These are phyloP conservation scores for Avena atlantica DNA, from an alignment of 176 grass and related monocot species.

Conservation along the genomic window DNA sequence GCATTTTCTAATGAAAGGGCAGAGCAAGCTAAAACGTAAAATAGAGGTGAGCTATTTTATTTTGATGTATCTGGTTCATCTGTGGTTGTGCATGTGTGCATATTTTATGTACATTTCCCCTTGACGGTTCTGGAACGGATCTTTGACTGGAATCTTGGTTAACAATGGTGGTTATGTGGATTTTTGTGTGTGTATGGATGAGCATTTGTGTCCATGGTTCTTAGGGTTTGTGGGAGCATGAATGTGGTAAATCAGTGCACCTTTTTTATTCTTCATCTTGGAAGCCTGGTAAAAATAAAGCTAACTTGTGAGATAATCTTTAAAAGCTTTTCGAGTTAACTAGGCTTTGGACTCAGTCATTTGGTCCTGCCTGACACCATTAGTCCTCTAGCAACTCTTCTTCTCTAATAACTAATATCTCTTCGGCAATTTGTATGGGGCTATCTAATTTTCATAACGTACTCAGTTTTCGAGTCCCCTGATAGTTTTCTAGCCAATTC, in stretches of 20 bases:
- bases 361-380: not conserved
- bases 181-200: not conserved
- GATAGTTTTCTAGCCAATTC: not conserved
- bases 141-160: conserved; percentile 6
- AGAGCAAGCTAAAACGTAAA: conserved; percentile 75
- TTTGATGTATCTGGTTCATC: not conserved
- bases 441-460: not conserved
- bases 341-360: not conserved
- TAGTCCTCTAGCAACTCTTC: not conserved
- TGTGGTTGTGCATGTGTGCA: conserved; percentile 1
- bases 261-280: not conserved
- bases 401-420: conserved; percentile 8
- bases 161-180: not conserved
- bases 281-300: conserved; percentile 6
- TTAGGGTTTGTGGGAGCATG: not conserved
- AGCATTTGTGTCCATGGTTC: not conserved
- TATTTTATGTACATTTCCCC: conserved; percentile 8
- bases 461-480: not conserved
- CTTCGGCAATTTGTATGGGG: not conserved
- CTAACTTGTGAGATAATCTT: not conserved
- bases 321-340: not conserved
- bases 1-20: conserved; percentile 87
- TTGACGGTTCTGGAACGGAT: not conserved
- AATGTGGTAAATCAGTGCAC: conserved; percentile 20
- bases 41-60: conserved; percentile 69